Conservation (phyloP, 192 early-diverging fungal genomes). For the Fimicolochytrium jonesii region DNA sequence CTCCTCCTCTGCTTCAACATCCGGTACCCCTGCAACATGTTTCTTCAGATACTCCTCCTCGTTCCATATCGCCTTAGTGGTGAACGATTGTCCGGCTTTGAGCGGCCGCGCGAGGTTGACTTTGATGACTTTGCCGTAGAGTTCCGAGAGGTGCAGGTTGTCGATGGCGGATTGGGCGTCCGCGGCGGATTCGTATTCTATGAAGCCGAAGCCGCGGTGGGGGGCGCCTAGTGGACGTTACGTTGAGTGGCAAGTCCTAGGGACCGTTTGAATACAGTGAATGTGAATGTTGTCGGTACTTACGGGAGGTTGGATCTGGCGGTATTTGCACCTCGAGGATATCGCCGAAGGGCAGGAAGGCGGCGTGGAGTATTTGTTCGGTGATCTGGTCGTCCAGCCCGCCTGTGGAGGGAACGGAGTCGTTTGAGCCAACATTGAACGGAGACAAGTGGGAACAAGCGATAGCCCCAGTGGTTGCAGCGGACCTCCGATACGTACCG, state of each 20-base stretch:
- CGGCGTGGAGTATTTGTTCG: conserved; percentile 72
- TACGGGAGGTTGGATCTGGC: conserved; percentile 72
- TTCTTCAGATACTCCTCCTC: conserved; percentile 39
- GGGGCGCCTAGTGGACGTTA: conserved; percentile 25
- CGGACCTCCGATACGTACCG: conserved; percentile 2
- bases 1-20: conserved; percentile 14
- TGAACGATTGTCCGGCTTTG: conserved; percentile 11
- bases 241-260: conserved; percentile 8
- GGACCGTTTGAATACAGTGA: not conserved
- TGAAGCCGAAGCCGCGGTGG: conserved; percentile 94
- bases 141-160: conserved; percentile 87
- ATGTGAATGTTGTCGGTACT: not conserved
- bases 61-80: conserved; percentile 37
- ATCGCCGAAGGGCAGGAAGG: conserved; percentile 96
- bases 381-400: conserved; percentile 80
- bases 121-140: conserved; percentile 85
- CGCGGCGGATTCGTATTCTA: conserved; percentile 81
- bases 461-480: not conserved
- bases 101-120: conserved; percentile 76
- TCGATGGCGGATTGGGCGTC: conserved; percentile 88
- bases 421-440: not conserved
- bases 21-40: conserved; percentile 20
- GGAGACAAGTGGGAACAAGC: not conserved
- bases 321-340: conserved; percentile 85
- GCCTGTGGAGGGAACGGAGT: conserved; percentile 33